phyloP scores from a whole-genome alignment of 805 yeast species.

The Wickerhamomyces canadensis region DNA sequence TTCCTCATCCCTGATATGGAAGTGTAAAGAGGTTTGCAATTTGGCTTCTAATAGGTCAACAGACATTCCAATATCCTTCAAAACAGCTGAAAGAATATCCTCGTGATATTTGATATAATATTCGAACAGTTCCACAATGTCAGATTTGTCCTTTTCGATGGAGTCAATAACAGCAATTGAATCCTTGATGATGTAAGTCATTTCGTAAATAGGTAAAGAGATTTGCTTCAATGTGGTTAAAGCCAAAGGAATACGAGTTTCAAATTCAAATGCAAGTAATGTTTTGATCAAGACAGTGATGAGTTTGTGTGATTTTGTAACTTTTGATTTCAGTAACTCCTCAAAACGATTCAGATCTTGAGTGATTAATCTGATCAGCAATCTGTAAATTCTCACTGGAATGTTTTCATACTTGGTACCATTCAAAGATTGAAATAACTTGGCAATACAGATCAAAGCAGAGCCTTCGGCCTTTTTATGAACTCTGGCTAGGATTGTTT shows the following conservation, averaged over 20 bases:
- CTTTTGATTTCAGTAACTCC: slow-evolving; percentile 24
- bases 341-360: slow-evolving; percentile 20
- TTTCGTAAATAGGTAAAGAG: slow-evolving; percentile 31
- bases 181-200: slow-evolving; percentile 32
- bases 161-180: slow-evolving; percentile 30
- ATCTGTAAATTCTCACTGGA: slow-evolving; percentile 32
- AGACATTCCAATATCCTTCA: slow-evolving; percentile 30
- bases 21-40: slow-evolving; percentile 55
- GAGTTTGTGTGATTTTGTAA: slow-evolving; percentile 33
- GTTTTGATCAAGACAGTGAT: slow-evolving; percentile 40
- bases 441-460: slow-evolving; percentile 42
- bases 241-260: slow-evolving; percentile 27
- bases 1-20: slow-evolving; percentile 25
- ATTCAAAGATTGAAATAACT: slow-evolving; percentile 42
- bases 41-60: slow-evolving; percentile 55
- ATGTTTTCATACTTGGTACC: slow-evolving; percentile 36
- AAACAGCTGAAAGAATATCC: slow-evolving; percentile 32
- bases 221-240: slow-evolving; percentile 30
- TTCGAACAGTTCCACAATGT: slow-evolving; percentile 34
- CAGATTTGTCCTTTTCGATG: slow-evolving; percentile 32
- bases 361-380: slow-evolving; percentile 24
- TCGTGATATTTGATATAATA: slow-evolving; percentile 32
- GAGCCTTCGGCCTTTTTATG: slow-evolving; percentile 34
- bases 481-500: slow-evolving; percentile 47
- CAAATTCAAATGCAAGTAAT: slow-evolving; percentile 37